Base-by-base conservation (phyloP, 345 rosid genomes). In the Gossypium australe region DNA sequence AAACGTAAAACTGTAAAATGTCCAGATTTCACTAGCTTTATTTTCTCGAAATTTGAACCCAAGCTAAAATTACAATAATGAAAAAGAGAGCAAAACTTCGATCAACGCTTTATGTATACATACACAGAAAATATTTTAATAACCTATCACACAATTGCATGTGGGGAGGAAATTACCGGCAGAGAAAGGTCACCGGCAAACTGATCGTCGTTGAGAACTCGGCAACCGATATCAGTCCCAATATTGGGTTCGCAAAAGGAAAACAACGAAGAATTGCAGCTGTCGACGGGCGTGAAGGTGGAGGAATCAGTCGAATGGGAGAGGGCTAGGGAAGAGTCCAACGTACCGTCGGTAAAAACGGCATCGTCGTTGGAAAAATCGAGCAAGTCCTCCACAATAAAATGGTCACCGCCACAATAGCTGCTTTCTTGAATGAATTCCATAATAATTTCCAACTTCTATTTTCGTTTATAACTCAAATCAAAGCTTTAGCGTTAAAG, bases 361-460 rank as follows among this genome's bases (percentile, higher is more conserved):
- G 25, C 61, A 4, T 57, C 29, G 6, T 22, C 61, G 29, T 57
- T 57, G 29, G 61, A 57, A 82, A 92, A 92, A 80, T 95, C 94
- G 14, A 94, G 72, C 9, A 95, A 92, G 77, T 95, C 99, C 76
- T 95, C 99, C 2, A 95, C 98, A 7, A 82, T 80, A 83, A 95
- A 95, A 72, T 91, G 93, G 72, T 94, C 94, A 7, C 22, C 59
- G 25, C 79, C 94, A 77, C 78, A 72, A 59, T 74, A 76, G 75
- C 20, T 64, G 74, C 52, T 77, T 57, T 61, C 80, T 60, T 81
- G 81, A 61, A n/a, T 59, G 71, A 78, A 67, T 60, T 81, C 84
- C 84, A 81, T 81, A 24, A 16, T 73, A 62, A 18, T 14, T 13
- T 52, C 41, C 41, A 34, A 34, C 7, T 34, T 34, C 4, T 34